phyloP scores from a whole-genome alignment of 805 yeast species.

The Jamesozyma jinghongensis region DNA sequence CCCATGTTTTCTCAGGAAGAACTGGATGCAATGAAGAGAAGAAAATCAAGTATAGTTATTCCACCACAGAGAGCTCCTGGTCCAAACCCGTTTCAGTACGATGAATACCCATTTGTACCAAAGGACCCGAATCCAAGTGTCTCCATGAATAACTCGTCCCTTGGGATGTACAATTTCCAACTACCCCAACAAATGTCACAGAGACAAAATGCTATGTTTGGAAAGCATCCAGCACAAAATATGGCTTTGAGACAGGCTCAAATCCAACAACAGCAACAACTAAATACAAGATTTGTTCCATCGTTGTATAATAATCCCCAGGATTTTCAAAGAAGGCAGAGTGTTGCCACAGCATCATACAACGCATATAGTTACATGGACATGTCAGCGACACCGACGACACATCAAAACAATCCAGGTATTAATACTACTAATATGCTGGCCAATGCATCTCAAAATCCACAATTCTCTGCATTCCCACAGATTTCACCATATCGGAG shows the following conservation, averaged over 20 bases:
- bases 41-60: slow-evolving; percentile 30
- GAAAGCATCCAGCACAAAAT: background rate
- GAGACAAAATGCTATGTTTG: slow-evolving; percentile 4
- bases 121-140: slow-evolving; percentile 6
- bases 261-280: slow-evolving; percentile 12
- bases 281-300: slow-evolving; percentile 16
- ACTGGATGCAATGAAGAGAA: slow-evolving; percentile 14
- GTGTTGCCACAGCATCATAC: slow-evolving; percentile 26
- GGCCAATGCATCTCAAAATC: background rate
- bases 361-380: background rate
- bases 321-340: slow-evolving; percentile 32
- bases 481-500: slow-evolving; percentile 21
- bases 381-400: background rate
- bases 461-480: slow-evolving; percentile 3
- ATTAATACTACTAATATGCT: background rate
- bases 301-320: slow-evolving; percentile 14
- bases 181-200: slow-evolving; percentile 8
- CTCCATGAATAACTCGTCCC: background rate
- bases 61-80: slow-evolving; percentile 41
- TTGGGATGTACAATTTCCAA: background rate
- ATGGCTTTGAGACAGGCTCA: slow-evolving; percentile 4
- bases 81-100: slow-evolving; percentile 32
- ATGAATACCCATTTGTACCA: slow-evolving; percentile 10
- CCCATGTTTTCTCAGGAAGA: background rate
- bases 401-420: slow-evolving; percentile 3